Evolutionary conservation across 257 asterid species (phyloP).

Genomic region (Prunella vulgaris): DNA sequence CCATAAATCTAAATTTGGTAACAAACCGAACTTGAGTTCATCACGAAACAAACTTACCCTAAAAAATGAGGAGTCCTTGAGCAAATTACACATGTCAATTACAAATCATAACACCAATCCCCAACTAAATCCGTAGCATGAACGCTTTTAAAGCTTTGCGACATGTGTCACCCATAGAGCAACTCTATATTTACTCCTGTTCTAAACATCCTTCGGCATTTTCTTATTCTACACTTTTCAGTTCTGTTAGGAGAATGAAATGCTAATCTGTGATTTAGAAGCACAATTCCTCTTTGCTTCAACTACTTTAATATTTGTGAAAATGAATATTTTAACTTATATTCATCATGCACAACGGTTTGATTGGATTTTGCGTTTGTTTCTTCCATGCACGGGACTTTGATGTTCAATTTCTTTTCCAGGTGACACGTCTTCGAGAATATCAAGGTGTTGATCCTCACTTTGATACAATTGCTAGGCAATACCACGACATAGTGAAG

Average conservation of each 20-base stretch:
- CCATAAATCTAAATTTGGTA: too few relatives aligned
- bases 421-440: conserved; percentile 91
- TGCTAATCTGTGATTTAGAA: background rate
- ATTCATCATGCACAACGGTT: background rate
- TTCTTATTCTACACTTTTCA: background rate
- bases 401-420: conserved; percentile 19
- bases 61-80: too few relatives aligned
- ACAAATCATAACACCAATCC: too few relatives aligned
- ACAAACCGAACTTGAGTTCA: too few relatives aligned
- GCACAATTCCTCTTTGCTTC: conserved; percentile 9
- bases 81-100: too few relatives aligned
- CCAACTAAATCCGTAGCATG: too few relatives aligned
- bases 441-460: conserved; percentile 99
- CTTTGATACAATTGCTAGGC: conserved; percentile 89
- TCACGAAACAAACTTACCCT: too few relatives aligned
- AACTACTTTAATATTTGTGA: background rate
- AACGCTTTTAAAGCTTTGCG: too few relatives aligned
- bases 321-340: conserved; percentile 2
- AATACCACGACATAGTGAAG: conserved; percentile 92
- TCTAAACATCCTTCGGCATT: background rate
- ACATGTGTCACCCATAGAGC: background rate
- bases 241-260: background rate
- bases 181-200: background rate
- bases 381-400: background rate
- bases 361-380: background rate